phyloP scores from a whole-genome alignment of 257 asterid species.

The Asclepias syriaca region DNA sequence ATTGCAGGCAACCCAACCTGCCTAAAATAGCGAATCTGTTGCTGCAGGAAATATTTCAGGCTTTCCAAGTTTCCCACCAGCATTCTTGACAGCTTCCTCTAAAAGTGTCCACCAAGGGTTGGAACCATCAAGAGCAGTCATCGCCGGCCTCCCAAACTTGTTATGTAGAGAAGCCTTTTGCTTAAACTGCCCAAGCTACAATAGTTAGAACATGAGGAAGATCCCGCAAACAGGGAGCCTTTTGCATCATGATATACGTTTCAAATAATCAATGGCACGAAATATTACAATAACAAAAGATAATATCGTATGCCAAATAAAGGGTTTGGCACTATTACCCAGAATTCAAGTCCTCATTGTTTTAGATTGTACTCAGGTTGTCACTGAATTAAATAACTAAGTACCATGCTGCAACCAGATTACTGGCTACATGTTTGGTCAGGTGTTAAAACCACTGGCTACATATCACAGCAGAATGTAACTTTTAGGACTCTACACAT shows the following conservation, averaged over 20 bases:
- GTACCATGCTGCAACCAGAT: neutral
- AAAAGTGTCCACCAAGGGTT: conserved; percentile 90
- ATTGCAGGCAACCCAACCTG: conserved; percentile 70
- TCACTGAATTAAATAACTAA: neutral
- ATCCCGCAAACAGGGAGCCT: conserved; percentile 11
- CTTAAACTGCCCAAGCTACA: conserved; percentile 66
- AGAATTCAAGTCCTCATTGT: neutral
- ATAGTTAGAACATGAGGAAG: conserved; percentile 26
- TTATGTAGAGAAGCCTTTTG: conserved; percentile 39
- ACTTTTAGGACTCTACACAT: neutral
- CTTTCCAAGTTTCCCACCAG: conserved; percentile 60
- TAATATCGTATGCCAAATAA: neutral
- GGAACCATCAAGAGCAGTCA: conserved; percentile 63
- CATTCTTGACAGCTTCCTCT: conserved; percentile 58
- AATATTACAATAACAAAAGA: too few relatives aligned
- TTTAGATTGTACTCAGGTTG: neutral
- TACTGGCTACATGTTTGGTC: neutral
- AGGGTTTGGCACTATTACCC: neutral
- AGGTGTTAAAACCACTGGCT: neutral
- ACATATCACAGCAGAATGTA: neutral
- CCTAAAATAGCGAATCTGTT: conserved; percentile 87
- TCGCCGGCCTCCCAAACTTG: conserved; percentile 61
- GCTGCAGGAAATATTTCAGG: conserved; percentile 95
- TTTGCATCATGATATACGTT: neutral
- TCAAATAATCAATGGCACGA: neutral